Conservation (phyloP, 2,329 filamentous ascomycete species). For the Periglandula ipomoeae region DNA sequence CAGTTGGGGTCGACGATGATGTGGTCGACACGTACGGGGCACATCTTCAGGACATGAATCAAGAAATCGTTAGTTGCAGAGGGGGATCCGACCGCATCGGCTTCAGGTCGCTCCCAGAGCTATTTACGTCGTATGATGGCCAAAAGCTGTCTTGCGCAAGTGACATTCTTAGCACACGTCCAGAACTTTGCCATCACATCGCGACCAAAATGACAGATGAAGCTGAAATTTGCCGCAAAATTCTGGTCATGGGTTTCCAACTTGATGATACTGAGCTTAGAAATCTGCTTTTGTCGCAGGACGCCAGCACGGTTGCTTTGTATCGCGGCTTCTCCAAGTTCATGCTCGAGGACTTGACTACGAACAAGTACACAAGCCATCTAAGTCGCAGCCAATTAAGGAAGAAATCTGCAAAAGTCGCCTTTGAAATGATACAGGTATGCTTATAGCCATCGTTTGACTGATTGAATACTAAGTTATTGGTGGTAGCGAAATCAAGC, state of each 20-base stretch:
- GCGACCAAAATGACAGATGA: slow-evolving; percentile 15
- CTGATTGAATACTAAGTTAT: neutral
- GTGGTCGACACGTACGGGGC: slow-evolving; percentile 30
- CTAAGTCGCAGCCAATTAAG: slow-evolving; percentile 19
- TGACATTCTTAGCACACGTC: slow-evolving; percentile 26
- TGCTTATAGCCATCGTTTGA: neutral
- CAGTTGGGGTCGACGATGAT: slow-evolving; percentile 33
- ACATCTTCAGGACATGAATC: slow-evolving; percentile 28
- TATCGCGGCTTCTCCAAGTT: slow-evolving; percentile 56
- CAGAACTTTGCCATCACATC: slow-evolving; percentile 26
- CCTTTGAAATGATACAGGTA: slow-evolving; percentile 25
- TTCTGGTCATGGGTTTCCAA: slow-evolving; percentile 26
- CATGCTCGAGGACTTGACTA: slow-evolving; percentile 28
- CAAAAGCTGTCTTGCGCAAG: neutral
- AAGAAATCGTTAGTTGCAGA: slow-evolving; percentile 14
- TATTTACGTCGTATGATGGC: slow-evolving; percentile 18
- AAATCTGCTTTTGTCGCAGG: slow-evolving; percentile 17
- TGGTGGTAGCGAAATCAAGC: slow-evolving; percentile 30
- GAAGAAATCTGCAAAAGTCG: slow-evolving; percentile 20
- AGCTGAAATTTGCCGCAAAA: slow-evolving; percentile 22
- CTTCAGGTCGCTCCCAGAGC: slow-evolving; percentile 19
- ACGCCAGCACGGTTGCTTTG: slow-evolving; percentile 33
- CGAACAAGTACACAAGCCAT: slow-evolving; percentile 15
- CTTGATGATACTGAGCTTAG: slow-evolving; percentile 20
- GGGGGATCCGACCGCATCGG: slow-evolving; percentile 16